Percentiles rank a stretch among this genome's conserved stretches.
phyloP scores from a whole-genome alignment of 2,329 filamentous ascomycete genomes.

The Acephala macrosclerotiorum region DNA sequence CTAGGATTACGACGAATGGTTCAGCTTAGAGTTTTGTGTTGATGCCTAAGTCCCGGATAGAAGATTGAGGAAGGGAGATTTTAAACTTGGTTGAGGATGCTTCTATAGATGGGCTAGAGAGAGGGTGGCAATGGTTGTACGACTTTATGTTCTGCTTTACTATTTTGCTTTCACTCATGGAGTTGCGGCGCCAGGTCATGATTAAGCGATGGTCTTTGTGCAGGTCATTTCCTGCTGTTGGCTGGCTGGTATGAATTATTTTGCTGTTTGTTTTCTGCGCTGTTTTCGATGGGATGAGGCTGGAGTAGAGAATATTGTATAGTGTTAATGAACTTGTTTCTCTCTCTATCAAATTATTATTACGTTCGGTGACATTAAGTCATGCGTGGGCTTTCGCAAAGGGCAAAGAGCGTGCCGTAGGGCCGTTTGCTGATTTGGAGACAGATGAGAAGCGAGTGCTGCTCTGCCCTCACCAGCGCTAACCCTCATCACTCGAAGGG shows the following conservation, averaged over 20 bases:
- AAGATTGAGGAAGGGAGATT: background rate
- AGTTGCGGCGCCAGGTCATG: slow-evolving; percentile 4
- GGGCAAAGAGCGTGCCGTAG: background rate
- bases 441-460: no score
- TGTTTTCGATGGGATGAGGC: background rate
- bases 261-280: background rate
- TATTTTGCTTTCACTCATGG: background rate
- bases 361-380: background rate
- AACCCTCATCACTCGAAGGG: no score
- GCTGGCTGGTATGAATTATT: background rate
- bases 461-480: no score
- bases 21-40: background rate
- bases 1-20: slow-evolving; percentile 29
- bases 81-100: no score
- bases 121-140: background rate
- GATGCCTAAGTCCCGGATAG: background rate
- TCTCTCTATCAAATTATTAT: background rate
- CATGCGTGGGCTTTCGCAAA: background rate
- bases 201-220: background rate
- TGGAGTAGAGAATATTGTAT: background rate
- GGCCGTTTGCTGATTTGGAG: no score
- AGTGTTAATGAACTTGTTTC: slow-evolving; percentile 4
- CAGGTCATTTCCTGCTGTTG: background rate
- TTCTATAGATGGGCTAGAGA: no score
- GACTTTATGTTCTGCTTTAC: slow-evolving; percentile 1